Percentiles rank a stretch among this genome's conserved stretches.
phyloP scores from a whole-genome alignment of 108 stramenopile genomes.

The Chaetoceros muelleri region DNA sequence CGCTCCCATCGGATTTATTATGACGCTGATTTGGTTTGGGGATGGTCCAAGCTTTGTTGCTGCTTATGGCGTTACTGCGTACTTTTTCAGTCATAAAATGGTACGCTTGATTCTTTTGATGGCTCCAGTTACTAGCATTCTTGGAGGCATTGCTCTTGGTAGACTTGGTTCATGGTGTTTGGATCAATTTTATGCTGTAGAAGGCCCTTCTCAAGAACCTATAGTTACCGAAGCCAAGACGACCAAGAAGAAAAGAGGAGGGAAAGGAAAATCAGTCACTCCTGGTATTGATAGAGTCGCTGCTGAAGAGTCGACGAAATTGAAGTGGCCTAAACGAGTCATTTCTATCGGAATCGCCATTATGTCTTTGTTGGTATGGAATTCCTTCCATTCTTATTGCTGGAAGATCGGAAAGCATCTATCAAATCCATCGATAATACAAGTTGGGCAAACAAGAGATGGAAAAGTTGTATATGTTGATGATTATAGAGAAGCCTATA shows the following conservation, averaged over 20 bases:
- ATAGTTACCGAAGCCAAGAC: constrained; percentile 7
- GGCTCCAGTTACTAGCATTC: constrained; percentile 82
- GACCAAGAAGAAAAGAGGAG: constrained; percentile 7
- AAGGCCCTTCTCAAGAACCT: constrained; percentile 1
- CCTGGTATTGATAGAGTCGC: not conserved
- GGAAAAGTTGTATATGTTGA: constrained; percentile 82
- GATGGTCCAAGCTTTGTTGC: constrained; percentile 81
- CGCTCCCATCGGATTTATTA: constrained; percentile 90
- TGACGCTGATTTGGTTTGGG: constrained; percentile 57
- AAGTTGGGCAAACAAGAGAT: constrained; percentile 69
- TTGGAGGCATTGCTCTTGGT: constrained; percentile 86
- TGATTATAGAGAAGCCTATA: constrained; percentile 98
- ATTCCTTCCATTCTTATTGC: constrained; percentile 52
- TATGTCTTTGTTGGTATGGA: constrained; percentile 38
- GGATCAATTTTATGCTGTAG: constrained; percentile 36
- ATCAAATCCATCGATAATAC: constrained; percentile 88
- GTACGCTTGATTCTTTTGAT: constrained; percentile 92
- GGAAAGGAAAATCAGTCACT: constrained; percentile 13
- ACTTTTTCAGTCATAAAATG: constrained; percentile 97
- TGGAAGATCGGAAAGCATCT: constrained; percentile 56
- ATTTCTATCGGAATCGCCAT: constrained; percentile 33
- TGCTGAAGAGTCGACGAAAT: no score
- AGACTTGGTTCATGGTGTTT: constrained; percentile 65
- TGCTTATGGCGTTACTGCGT: constrained; percentile 84
- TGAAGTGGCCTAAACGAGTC: constrained; percentile 42